Base-by-base conservation (phyloP, 1,284 basidiomycete genomes). In the Pisolithus thermaeus region DNA sequence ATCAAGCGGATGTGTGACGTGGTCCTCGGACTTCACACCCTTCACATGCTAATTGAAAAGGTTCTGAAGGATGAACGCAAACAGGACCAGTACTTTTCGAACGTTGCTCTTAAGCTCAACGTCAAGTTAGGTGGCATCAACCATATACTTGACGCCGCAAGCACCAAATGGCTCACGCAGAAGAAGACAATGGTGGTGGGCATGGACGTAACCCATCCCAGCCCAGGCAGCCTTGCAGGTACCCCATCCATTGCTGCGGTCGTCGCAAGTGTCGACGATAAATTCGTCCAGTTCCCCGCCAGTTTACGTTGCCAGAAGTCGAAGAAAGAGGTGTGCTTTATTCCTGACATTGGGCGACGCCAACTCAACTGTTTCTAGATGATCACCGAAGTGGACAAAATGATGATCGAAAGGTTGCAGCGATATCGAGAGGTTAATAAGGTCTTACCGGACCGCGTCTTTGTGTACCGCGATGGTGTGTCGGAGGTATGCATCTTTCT, bases 171-270 rank as follows among this genome's bases (percentile, higher is more conserved):
- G 87, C 65, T 90, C 39, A 79, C 64, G 2, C 77, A 77, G 62
- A 73, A 76, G 60, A 75, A 75, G 53, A 89, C 88, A 16, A 91
- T 92, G 82, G 68, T 91, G 62, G 81, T 92, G 9, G 90, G 89
- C 0, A 69, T 68, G 67, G 64, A 92, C 58, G 89, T 92, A 0
- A 89, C 87, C 0, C 88, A 91, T 58, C 84, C 86, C 2, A 76
- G 83, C 0, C 80, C 82, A 1, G 73, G 68, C 8, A 85, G 83
- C 64, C n/a, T 69, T 48, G 74, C 73, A 4, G 87, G 84, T 6
- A 83, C 83, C 5, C 89, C 89, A 2, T 90, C 87, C 0, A 84
- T 92, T 44, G 87, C 85, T 0, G 88, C 84, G 0, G 83, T 91
- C 12, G 88, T 91, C 1, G 89, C 82, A 0, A 89, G 79, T 53